Evolutionary conservation across 352 stramenopile genomes (phyloP).

Genomic region (Pythium aquatile): DNA sequence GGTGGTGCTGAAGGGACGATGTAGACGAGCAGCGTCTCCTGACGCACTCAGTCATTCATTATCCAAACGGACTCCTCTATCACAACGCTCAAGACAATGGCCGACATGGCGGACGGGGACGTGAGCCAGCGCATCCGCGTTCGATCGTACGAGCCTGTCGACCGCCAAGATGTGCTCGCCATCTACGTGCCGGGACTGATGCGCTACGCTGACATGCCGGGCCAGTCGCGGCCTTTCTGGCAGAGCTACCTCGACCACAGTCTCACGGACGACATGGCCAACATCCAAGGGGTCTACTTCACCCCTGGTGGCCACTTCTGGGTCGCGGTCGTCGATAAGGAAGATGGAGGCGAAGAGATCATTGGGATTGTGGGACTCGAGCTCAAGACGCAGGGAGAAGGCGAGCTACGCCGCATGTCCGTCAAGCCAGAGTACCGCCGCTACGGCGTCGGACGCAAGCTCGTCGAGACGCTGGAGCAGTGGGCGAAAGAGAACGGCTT

Average conservation of each 20-base stretch:
- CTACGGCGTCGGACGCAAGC: constrained; percentile 34
- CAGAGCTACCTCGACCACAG: constrained; percentile 27
- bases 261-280: constrained; percentile 33
- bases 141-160: constrained; percentile 19
- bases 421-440: constrained; percentile 35
- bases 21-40: too few species aligned
- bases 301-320: constrained; percentile 44
- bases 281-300: constrained; percentile 44
- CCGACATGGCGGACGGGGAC: constrained; percentile 17
- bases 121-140: constrained; percentile 2
- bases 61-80: too few species aligned
- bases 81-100: constrained; percentile 32
- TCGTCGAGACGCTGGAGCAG: constrained; percentile 38
- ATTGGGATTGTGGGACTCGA: constrained; percentile 36
- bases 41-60: too few species aligned
- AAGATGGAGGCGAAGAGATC: constrained; percentile 16
- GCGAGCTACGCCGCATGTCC: constrained; percentile 45
- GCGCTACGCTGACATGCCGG: constrained; percentile 7
- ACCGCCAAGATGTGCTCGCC: constrained; percentile 14
- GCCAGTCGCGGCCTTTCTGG: constrained; percentile 13
- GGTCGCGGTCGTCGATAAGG: constrained; percentile 32
- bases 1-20: too few species aligned
- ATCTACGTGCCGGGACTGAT: constrained; percentile 28
- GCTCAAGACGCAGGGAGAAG: constrained; percentile 22
- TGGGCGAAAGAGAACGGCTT: constrained; percentile 33